Conservation (phyloP, 2,329 filamentous ascomycete species). For the Ophiostoma pallidulum region DNA sequence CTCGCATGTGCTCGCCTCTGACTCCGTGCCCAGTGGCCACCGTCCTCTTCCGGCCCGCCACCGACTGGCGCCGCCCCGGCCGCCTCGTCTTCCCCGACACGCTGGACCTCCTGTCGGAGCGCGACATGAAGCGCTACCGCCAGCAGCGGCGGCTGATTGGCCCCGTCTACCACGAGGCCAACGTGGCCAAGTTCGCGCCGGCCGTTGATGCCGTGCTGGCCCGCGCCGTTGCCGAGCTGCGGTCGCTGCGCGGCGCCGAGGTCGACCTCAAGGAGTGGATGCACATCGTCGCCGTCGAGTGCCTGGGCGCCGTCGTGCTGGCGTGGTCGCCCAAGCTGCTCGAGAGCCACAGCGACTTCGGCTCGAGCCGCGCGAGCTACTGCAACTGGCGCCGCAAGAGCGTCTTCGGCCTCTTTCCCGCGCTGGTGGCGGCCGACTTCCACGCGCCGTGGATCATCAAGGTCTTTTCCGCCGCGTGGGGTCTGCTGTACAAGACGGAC, state of each 20-base stretch:
- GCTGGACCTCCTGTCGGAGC: slow-evolving; percentile 42
- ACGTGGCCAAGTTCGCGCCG: slow-evolving; percentile 32
- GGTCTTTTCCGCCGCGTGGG: slow-evolving; percentile 34
- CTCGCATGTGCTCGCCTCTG: no score
- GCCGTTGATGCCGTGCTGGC: slow-evolving; percentile 33
- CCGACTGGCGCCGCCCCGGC: slow-evolving; percentile 31
- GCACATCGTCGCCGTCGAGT: slow-evolving; percentile 46
- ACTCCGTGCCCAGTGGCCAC: slow-evolving; percentile 31
- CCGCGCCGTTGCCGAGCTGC: slow-evolving; percentile 27
- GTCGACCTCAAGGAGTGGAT: slow-evolving; percentile 46
- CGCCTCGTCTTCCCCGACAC: slow-evolving; percentile 30
- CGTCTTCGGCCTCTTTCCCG: slow-evolving; percentile 42
- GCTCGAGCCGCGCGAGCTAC: slow-evolving; percentile 40
- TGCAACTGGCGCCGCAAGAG: slow-evolving; percentile 43
- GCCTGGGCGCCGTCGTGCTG: slow-evolving; percentile 38
- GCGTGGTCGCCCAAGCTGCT: slow-evolving; percentile 44
- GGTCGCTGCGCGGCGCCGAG: slow-evolving; percentile 27
- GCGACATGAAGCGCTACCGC: slow-evolving; percentile 36
- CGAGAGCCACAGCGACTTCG: slow-evolving; percentile 33
- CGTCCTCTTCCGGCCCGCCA: slow-evolving; percentile 31
- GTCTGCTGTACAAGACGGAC: slow-evolving; percentile 35
- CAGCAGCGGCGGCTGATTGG: slow-evolving; percentile 41
- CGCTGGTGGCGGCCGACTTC: slow-evolving; percentile 30
- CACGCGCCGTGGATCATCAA: slow-evolving; percentile 28
- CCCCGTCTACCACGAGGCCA: slow-evolving; percentile 35